These are phyloP conservation scores for Erucastrum elatum DNA, from an alignment of 345 rosid species.

Conservation along the genomic window DNA sequence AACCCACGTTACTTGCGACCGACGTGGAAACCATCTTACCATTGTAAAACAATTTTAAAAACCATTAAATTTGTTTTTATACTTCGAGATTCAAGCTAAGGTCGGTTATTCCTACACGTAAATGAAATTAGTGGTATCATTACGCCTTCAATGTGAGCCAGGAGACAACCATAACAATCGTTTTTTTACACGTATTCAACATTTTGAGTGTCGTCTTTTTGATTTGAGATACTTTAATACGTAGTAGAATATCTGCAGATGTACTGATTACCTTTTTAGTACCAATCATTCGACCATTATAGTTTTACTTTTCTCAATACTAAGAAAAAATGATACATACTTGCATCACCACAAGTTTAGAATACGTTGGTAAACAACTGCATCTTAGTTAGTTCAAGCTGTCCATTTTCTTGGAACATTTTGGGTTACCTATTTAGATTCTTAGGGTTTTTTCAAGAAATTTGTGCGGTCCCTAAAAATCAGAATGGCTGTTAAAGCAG, in stretches of 20 bases:
- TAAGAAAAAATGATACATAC: background rate
- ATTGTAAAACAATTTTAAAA: background rate
- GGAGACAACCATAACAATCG: constrained; percentile 13
- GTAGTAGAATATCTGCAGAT: background rate
- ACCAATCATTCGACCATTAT: constrained; percentile 15
- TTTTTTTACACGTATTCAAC: constrained; percentile 15
- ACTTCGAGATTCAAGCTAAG: background rate
- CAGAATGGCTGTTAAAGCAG: no score
- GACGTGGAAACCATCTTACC: constrained; percentile 27
- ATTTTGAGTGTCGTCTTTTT: background rate
- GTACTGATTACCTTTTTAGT: background rate
- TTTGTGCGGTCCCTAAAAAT: no score
- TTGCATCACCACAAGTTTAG: background rate
- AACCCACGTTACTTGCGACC: constrained; percentile 24
- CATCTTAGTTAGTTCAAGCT: background rate
- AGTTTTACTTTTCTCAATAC: background rate
- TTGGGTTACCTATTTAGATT: no score
- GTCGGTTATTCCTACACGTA: constrained; percentile 26
- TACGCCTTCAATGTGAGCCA: background rate
- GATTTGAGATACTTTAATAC: background rate
- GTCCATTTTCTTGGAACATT: no score
- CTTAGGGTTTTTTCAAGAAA: no score
- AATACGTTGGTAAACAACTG: background rate
- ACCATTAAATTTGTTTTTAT: background rate
- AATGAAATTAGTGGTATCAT: background rate